Evolutionary conservation across 176 grass and related monocot genomes (phyloP), one percentile per base, ranked within the genome.

Genomic region (Alloteropsis semialata): DNA sequence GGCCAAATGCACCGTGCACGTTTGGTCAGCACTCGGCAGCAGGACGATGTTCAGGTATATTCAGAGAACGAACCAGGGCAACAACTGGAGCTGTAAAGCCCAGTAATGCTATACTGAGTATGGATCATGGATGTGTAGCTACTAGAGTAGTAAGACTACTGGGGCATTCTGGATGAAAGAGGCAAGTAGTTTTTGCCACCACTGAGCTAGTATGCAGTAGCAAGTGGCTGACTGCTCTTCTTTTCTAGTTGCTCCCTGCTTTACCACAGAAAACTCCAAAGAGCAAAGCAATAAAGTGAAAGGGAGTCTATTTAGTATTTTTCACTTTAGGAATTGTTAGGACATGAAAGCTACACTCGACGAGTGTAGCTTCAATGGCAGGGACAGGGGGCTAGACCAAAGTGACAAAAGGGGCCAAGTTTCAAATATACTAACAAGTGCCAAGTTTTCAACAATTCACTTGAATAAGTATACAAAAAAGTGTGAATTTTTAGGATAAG

Each of bases 281-380:
- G 46, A 42, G 24, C 32, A 87, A 59, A 82, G 21, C 32, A 67
- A 67, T 16, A 57, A 75, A 87, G 69, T 22, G 18, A 65, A 54
- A 75, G 27, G 12, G 0, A 3, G 41, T 6, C 48, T 34, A 60
- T 12, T 80, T 18, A 50, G 44, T 32, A 32, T 50, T 74, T 54
- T 78, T 46, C 69, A 56, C 77, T 87, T 86, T 58, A 45, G 27
- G 58, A 75, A 37, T 74, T 87, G 75, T 74, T 81, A 57, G 46
- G 84, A 22, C 59, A 81, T 57, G 57, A 75, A 81, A 74, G 69
- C 58, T 45, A 65, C 84, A 54, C 76, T 65, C 14, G 15, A 36
- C 43, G 36, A 80, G 65, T 41, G 34, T 71, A 48, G 60, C 59
- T 54, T 0, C 25, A 72, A 50, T 18, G 44, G 19, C n/a, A 28